These are phyloP conservation scores for Colletotrichum spaethianum DNA, from an alignment of 2,329 filamentous ascomycete species.

Conservation along the genomic window DNA sequence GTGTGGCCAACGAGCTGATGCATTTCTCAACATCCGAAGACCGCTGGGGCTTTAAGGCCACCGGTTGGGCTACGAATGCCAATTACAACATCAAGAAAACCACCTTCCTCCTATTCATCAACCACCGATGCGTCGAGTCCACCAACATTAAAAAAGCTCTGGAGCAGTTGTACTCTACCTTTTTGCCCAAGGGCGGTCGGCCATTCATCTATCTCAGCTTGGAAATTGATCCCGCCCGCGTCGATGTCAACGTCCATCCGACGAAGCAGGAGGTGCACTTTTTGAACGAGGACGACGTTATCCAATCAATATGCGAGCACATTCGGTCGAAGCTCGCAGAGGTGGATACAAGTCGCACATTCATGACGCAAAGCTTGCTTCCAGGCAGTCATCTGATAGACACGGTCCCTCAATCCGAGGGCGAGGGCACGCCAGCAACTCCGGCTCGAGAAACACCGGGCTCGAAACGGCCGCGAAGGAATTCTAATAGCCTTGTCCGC, in stretches of 20 bases:
- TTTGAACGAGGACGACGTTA: conserved; percentile 96
- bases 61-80: conserved; percentile 89
- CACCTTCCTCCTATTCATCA: conserved; percentile 92
- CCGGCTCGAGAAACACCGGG: conserved; percentile 52
- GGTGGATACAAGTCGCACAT: conserved; percentile 94
- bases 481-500: conserved; percentile 84
- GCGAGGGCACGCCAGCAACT: conserved; percentile 46
- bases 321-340: conserved; percentile 84
- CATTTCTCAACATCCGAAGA: conserved; percentile 80
- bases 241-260: conserved; percentile 98
- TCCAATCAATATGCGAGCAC: conserved; percentile 85
- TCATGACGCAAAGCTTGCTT: conserved; percentile 92
- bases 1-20: conserved; percentile 90
- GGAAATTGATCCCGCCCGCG: conserved; percentile 90
- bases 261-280: conserved; percentile 98
- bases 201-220: conserved; percentile 94
- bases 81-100: conserved; percentile 96
- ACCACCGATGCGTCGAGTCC: conserved; percentile 94
- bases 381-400: conserved; percentile 69
- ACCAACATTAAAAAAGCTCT: conserved; percentile 88
- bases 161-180: conserved; percentile 89
- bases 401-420: conserved; percentile 43
- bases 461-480: conserved; percentile 56
- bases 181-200: conserved; percentile 93
- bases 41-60: conserved; percentile 86